Evolutionary conservation across 768 basidiomycete species (phyloP), one percentile per base, ranked within the genome.

Genomic region (Mycena indigotica): DNA sequence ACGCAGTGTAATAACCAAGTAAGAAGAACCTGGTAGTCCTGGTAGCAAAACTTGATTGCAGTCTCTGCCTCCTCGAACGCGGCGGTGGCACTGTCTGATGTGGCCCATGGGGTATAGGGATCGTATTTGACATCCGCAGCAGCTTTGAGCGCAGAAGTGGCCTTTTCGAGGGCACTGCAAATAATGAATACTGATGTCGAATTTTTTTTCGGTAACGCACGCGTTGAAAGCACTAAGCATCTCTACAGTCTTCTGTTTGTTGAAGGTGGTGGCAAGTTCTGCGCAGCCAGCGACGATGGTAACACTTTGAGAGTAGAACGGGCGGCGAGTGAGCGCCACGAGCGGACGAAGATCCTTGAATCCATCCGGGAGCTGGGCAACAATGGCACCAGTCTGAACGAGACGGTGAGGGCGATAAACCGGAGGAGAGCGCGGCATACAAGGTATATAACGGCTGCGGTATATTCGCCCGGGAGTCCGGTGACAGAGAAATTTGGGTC

Each of bases 261-360:
- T n/a, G 25, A 48, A 48, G 6, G 21, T 21, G 23, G 46, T 28
- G 12, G 25, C 24, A 5, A 48, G 23, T 48, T 28, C 25, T 13
- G 46, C 46, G 46, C 46, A 48, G 6, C 46, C 46, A 10, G 46
- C 21, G 10, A 48, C 46, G 13, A 48, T 13, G 24, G 46, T 26
- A 26, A 48, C 25, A 26, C 46, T 48, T 26, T 48, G 46, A 13
- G 25, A 28, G 19, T 48, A 48, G 23, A 6, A 48, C 6, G 46
- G 46, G 19, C 46, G 46, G 19, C 46, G 46, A 10, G 46, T 48
- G 24, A 25, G 46, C 21, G 46, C 46, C 12, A 48, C 46, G 23
- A 48, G 46, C 5, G 46, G 46, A n/a, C 46, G 46, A n/a, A 48
- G 46, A 5, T 48, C 13, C 24, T 28, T 48, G 46, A 48, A 48